phyloP scores from a whole-genome alignment of 331 rosid species.

The Erythrophleum ivorense region DNA sequence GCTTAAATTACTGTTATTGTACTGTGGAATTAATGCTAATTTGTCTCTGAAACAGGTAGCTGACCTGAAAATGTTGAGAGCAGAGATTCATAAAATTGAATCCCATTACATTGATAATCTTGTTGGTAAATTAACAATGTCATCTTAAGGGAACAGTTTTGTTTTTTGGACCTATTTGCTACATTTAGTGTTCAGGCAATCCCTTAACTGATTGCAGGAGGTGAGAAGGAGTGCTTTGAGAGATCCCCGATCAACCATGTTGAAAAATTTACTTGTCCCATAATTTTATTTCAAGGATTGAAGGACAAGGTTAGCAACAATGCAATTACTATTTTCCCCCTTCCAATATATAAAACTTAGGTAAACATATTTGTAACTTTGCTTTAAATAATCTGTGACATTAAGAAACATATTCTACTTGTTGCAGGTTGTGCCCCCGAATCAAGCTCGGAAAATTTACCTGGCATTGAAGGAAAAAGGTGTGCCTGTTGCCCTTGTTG shows the following conservation, averaged over 20 bases:
- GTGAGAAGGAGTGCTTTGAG: conserved; percentile 60
- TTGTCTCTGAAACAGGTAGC: conserved; percentile 62
- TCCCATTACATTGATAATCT: conserved; percentile 76
- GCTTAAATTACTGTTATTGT: conserved; percentile 7
- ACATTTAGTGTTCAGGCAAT: conserved; percentile 26
- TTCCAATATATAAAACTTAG: neutral
- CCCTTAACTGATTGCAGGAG: conserved; percentile 61
- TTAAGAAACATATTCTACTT: conserved; percentile 9
- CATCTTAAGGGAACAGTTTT: conserved; percentile 12
- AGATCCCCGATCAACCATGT: conserved; percentile 86
- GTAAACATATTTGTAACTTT: neutral
- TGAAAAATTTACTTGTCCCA: conserved; percentile 84
- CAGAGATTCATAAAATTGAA: conserved; percentile 91
- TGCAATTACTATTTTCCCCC: conserved; percentile 11
- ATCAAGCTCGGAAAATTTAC: conserved; percentile 83
- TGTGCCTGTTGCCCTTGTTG: conserved; percentile 90
- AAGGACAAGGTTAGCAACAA: conserved; percentile 77
- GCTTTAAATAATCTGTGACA: neutral
- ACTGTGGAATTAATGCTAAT: conserved; percentile 15
- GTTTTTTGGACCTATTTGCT: conserved; percentile 4
- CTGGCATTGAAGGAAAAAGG: conserved; percentile 82
- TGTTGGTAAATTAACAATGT: conserved; percentile 62
- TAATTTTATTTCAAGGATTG: conserved; percentile 90
- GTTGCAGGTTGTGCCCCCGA: conserved; percentile 81
- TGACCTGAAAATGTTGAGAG: conserved; percentile 73